A percentile compares a stretch with the other conserved stretches of the same genome.
These are phyloP conservation scores for Knoxdaviesia capensis DNA, from an alignment of 2,329 filamentous ascomycete genomes.

Conservation along the genomic window DNA sequence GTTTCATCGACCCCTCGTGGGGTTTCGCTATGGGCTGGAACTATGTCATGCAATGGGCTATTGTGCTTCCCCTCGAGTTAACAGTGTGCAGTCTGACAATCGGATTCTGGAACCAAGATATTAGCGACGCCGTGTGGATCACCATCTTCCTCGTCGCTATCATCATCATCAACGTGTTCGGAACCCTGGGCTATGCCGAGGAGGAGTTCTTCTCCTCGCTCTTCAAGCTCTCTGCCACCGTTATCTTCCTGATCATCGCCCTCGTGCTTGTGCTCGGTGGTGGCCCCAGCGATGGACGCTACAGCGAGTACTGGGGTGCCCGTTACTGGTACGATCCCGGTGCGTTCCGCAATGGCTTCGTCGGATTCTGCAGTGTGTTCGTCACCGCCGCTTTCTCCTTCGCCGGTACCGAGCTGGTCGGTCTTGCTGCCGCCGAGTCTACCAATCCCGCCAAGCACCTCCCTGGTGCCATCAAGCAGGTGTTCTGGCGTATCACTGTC, in stretches of 20 bases:
- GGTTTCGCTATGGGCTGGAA: constrained; percentile 34
- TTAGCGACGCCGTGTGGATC: constrained; percentile 29
- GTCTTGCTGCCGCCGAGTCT: constrained; percentile 49
- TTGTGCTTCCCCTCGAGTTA: constrained; percentile 27
- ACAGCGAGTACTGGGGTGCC: constrained; percentile 21
- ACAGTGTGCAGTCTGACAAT: constrained; percentile 30
- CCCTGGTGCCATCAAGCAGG: constrained; percentile 64
- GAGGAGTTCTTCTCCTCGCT: constrained; percentile 35
- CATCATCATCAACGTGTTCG: constrained; percentile 31
- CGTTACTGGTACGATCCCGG: constrained; percentile 22
- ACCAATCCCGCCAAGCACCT: constrained; percentile 48
- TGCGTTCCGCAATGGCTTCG: constrained; percentile 48
- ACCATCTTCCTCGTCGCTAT: constrained; percentile 29
- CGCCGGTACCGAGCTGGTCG: constrained; percentile 47
- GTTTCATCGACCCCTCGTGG: constrained; percentile 42
- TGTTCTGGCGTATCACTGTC: constrained; percentile 30
- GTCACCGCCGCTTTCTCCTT: constrained; percentile 52
- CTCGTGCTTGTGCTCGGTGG: constrained; percentile 37
- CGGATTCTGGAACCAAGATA: constrained; percentile 26
- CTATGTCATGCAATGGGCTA: constrained; percentile 28
- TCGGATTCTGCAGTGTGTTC: constrained; percentile 48
- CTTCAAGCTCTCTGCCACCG: constrained; percentile 34
- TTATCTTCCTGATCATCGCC: constrained; percentile 42
- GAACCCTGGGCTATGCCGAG: constrained; percentile 29
- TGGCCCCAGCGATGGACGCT: constrained; percentile 23